A percentile compares a stretch with the other conserved stretches of the same genome.
These are phyloP conservation scores for Teunomyces pallodes DNA, from an alignment of 805 yeast species.

Conservation along the genomic window DNA sequence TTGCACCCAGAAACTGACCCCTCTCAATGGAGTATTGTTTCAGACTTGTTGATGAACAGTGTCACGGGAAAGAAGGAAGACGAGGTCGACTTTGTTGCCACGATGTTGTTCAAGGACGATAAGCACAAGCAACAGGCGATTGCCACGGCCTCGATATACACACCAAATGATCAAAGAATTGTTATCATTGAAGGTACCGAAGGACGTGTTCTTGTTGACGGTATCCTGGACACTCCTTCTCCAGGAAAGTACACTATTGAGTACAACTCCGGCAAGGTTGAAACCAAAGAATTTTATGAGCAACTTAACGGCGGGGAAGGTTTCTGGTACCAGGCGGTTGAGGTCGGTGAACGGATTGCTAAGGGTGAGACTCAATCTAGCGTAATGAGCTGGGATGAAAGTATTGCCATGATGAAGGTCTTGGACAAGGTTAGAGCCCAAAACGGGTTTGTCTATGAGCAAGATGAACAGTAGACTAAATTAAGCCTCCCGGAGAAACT, in stretches of 20 bases:
- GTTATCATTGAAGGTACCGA: slow-evolving; percentile 10
- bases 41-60: slow-evolving; percentile 27
- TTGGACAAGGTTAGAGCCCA: slow-evolving; percentile 48
- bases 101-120: slow-evolving; percentile 36
- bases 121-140: slow-evolving; percentile 42
- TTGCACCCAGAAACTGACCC: slow-evolving; percentile 24
- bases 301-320: slow-evolving; percentile 44
- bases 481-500: background rate
- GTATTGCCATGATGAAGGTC: slow-evolving; percentile 44
- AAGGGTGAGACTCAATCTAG: slow-evolving; percentile 37
- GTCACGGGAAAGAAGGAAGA: slow-evolving; percentile 32
- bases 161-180: slow-evolving; percentile 7
- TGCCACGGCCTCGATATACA: slow-evolving; percentile 19
- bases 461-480: slow-evolving; percentile 17
- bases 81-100: slow-evolving; percentile 42
- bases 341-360: slow-evolving; percentile 44
- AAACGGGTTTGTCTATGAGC: slow-evolving; percentile 45
- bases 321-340: slow-evolving; percentile 56
- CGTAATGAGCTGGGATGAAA: slow-evolving; percentile 44
- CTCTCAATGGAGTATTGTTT: slow-evolving; percentile 15
- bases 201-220: slow-evolving; percentile 9
- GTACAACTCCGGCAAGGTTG: slow-evolving; percentile 20
- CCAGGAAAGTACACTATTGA: slow-evolving; percentile 11
- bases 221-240: slow-evolving; percentile 12
- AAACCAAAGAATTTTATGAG: slow-evolving; percentile 9